These are phyloP conservation scores for Dictyostelium firmibasis DNA, from an alignment of 78 protist species.

Conservation along the genomic window DNA sequence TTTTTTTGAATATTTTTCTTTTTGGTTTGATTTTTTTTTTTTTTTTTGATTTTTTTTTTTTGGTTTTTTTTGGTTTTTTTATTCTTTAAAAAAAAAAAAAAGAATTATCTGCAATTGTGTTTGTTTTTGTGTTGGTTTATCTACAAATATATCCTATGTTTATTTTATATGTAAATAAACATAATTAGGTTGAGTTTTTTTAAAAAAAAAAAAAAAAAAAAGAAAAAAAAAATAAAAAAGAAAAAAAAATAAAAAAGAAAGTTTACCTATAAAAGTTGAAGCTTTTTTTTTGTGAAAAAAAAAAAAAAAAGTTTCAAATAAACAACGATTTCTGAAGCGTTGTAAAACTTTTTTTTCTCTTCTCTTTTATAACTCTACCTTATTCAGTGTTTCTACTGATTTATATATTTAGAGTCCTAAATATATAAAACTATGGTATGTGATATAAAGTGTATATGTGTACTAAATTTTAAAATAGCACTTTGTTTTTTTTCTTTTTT, in stretches of 20 bases:
- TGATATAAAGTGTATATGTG: not conserved
- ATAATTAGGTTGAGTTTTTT: not conserved
- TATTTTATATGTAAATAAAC: not conserved
- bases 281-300: too few relatives aligned
- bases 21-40: too few relatives aligned
- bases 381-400: not conserved
- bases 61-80: not conserved
- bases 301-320: too few relatives aligned
- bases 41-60: not conserved
- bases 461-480: not conserved
- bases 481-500: not conserved
- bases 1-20: too few relatives aligned
- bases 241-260: too few relatives aligned
- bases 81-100: not conserved
- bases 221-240: too few relatives aligned
- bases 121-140: not conserved
- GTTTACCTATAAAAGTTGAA: too few relatives aligned
- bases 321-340: not conserved
- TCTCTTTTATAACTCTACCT: not conserved
- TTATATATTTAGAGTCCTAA: not conserved
- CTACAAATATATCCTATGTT: not conserved
- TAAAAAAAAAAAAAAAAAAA: not conserved
- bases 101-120: not conserved
- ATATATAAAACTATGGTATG: not conserved
- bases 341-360: not conserved